Conservation (phyloP, 1,139 yeast genomes). For the Arxiozyma heterogenica region DNA sequence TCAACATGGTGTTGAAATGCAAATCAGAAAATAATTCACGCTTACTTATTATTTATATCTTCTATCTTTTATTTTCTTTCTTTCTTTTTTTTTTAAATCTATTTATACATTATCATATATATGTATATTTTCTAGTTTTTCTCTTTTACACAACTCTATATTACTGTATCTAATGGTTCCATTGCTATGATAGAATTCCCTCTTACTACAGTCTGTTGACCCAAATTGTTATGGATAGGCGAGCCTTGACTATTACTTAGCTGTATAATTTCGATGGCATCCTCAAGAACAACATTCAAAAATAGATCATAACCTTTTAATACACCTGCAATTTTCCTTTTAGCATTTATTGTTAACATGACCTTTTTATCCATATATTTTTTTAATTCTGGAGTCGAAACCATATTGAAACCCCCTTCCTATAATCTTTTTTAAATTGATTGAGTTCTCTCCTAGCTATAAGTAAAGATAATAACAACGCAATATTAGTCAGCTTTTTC, state of each 20-base stretch:
- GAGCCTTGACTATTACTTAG: constrained; percentile 41
- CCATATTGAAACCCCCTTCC: constrained; percentile 34
- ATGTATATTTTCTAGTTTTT: background rate
- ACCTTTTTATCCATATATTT: constrained; percentile 70
- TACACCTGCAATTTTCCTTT: constrained; percentile 62
- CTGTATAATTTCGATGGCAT: constrained; percentile 47
- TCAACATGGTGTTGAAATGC: constrained; percentile 71
- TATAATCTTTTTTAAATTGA: too few species aligned
- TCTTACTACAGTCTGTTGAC: constrained; percentile 39
- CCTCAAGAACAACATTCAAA: constrained; percentile 63
- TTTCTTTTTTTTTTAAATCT: too few species aligned
- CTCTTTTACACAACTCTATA: constrained; percentile 3
- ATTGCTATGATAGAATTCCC: constrained; percentile 56
- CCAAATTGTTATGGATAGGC: constrained; percentile 23
- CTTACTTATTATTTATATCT: background rate
- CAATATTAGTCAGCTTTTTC: too few species aligned
- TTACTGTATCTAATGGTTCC: constrained; percentile 35
- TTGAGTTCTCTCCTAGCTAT: too few species aligned
- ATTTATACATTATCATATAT: too few species aligned
- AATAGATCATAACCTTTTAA: constrained; percentile 73
- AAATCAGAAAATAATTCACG: constrained; percentile 9
- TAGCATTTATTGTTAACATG: constrained; percentile 61
- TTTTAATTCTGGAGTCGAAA: constrained; percentile 57
- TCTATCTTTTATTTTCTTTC: too few species aligned
- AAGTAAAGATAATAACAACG: too few species aligned